Evolutionary conservation across 2,329 filamentous ascomycete genomes (phyloP).

Genomic region (Colletotrichum noveboracense): DNA sequence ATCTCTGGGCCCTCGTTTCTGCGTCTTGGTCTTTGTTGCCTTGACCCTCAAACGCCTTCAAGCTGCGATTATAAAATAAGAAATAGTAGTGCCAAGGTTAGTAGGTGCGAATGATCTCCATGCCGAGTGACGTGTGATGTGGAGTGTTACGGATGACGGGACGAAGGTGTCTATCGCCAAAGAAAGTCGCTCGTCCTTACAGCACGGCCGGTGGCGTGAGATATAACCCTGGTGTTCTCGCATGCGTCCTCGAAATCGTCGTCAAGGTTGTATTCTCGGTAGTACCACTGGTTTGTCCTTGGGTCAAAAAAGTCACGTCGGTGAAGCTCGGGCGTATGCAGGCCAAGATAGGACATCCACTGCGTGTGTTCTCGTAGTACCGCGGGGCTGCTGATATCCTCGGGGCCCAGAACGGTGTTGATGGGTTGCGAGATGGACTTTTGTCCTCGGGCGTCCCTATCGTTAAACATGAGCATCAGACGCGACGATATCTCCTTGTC

Average conservation of each 20-base stretch:
- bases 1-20: neutral
- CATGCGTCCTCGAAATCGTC: slow-evolving; percentile 14
- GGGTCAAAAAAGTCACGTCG: slow-evolving; percentile 11
- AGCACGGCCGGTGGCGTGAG: slow-evolving; percentile 6
- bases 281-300: slow-evolving; percentile 11
- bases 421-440: slow-evolving; percentile 16
- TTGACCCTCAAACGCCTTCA: neutral
- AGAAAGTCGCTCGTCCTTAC: slow-evolving; percentile 9
- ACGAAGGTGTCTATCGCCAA: neutral
- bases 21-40: neutral
- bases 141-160: neutral
- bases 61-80: neutral
- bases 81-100: neutral
- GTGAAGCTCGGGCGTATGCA: slow-evolving; percentile 4
- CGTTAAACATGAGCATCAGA: slow-evolving; percentile 23
- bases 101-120: neutral
- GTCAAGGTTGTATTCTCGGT: slow-evolving; percentile 16
- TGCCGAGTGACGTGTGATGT: neutral
- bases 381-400: slow-evolving; percentile 15
- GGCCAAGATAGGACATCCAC: slow-evolving; percentile 17
- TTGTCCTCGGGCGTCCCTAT: slow-evolving; percentile 16
- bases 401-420: slow-evolving; percentile 6
- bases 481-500: slow-evolving; percentile 15
- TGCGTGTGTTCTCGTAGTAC: slow-evolving; percentile 17
- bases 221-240: slow-evolving; percentile 8